Evolutionary conservation across 2,329 filamentous ascomycete species (phyloP).

Genomic region (Penicillium digitatum): DNA sequence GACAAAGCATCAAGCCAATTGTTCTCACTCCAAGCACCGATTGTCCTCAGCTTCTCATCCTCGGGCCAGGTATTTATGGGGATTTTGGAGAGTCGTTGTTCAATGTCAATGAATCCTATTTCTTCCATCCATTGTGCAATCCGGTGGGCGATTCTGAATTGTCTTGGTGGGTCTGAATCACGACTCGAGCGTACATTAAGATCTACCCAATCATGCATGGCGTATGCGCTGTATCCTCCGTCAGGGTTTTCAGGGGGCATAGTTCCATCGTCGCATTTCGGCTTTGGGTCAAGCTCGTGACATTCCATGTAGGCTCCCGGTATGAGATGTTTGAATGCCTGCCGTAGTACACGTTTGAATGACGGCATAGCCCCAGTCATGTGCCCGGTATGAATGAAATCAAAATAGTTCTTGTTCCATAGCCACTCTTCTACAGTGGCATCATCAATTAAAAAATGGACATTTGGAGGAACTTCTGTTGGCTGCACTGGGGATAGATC

Average conservation of each 20-base stretch:
- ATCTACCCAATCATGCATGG: constrained; percentile 50
- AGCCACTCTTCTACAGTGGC: constrained; percentile 59
- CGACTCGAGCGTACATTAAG: constrained; percentile 44
- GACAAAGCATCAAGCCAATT: constrained; percentile 46
- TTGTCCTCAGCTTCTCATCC: constrained; percentile 45
- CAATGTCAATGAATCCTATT: constrained; percentile 56
- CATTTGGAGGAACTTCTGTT: constrained; percentile 63
- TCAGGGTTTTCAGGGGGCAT: constrained; percentile 46
- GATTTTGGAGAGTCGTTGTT: constrained; percentile 52
- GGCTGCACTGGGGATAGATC: constrained; percentile 68
- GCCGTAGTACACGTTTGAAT: constrained; percentile 54
- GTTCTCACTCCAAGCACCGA: constrained; percentile 49
- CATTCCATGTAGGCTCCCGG: constrained; percentile 54
- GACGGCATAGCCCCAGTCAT: constrained; percentile 57
- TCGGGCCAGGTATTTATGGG: constrained; percentile 52
- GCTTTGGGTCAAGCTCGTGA: constrained; percentile 44
- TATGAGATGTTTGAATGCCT: constrained; percentile 51
- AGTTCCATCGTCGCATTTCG: constrained; percentile 53
- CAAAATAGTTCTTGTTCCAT: constrained; percentile 49
- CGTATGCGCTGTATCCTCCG: constrained; percentile 30
- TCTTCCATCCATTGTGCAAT: constrained; percentile 54
- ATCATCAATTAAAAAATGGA: constrained; percentile 71
- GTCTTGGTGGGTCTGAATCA: constrained; percentile 40
- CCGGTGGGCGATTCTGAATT: constrained; percentile 52
- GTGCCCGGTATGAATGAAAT: constrained; percentile 58